Conservation (phyloP, 192 early-diverging fungal species). For the Anaeromyces robustus region DNA sequence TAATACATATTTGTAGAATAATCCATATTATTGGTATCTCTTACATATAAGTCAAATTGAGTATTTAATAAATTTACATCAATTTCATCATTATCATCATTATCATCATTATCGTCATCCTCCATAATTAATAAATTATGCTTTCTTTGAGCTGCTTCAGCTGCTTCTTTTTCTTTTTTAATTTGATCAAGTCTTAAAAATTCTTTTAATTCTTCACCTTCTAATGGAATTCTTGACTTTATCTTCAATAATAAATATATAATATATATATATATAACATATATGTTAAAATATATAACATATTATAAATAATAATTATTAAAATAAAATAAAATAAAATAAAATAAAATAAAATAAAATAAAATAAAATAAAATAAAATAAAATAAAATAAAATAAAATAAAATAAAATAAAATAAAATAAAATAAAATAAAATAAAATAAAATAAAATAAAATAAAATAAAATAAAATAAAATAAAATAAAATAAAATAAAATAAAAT, state of each 20-base stretch:
- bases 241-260: constrained; percentile 8
- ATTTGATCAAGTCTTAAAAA: constrained; percentile 15
- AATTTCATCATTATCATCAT: constrained; percentile 32
- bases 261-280: no score
- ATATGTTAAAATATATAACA: no score
- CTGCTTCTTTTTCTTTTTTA: constrained; percentile 45
- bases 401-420: no score
- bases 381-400: no score
- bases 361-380: no score
- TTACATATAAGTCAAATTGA: constrained; percentile 72
- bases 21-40: constrained; percentile 52
- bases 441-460: no score
- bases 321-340: no score
- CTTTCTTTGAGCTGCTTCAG: constrained; percentile 40
- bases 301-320: no score
- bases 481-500: no score
- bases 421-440: no score
- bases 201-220: constrained; percentile 68
- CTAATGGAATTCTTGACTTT: constrained; percentile 53
- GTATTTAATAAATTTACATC: constrained; percentile 23
- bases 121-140: constrained; percentile 55
- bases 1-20: constrained; percentile 13
- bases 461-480: no score
- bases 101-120: constrained; percentile 42
- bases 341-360: no score